A percentile compares a stretch with the other conserved stretches of the same genome.
Conservation (phyloP, 2,329 filamentous ascomycete species). For the Macroventuria anomochaeta region DNA sequence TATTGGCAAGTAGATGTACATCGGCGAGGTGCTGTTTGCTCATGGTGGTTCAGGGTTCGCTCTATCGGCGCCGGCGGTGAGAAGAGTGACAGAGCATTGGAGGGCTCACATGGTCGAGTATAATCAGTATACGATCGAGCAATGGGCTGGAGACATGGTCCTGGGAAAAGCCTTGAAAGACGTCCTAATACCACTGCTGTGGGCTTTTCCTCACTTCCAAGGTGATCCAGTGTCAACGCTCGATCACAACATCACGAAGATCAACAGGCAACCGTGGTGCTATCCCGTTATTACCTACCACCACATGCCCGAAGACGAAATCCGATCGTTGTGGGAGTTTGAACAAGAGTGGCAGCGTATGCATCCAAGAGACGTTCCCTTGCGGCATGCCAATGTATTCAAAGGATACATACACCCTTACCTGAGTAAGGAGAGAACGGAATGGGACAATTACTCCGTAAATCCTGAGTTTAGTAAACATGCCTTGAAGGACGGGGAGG, state of each 20-base stretch:
- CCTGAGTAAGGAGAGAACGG: neutral
- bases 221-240: conserved; percentile 33
- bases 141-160: conserved; percentile 61
- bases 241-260: conserved; percentile 28
- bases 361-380: neutral
- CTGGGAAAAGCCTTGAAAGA: conserved; percentile 57
- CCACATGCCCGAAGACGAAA: conserved; percentile 53
- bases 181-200: conserved; percentile 39
- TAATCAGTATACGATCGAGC: conserved; percentile 53
- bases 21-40: conserved; percentile 58
- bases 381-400: conserved; percentile 17
- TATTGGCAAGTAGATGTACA: conserved; percentile 60
- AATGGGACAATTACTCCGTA: conserved; percentile 5
- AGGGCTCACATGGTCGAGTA: conserved; percentile 47
- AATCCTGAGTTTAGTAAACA: neutral
- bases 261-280: conserved; percentile 54
- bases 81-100: conserved; percentile 46
- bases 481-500: neutral
- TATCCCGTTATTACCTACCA: conserved; percentile 57
- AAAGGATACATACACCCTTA: conserved; percentile 8
- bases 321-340: conserved; percentile 53
- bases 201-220: conserved; percentile 29
- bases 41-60: conserved; percentile 61
- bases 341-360: conserved; percentile 41
- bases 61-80: conserved; percentile 57